Evolutionary conservation across 768 basidiomycete species (phyloP), one percentile per base, ranked within the genome.

Genomic region (Agaricus subrufescens): DNA sequence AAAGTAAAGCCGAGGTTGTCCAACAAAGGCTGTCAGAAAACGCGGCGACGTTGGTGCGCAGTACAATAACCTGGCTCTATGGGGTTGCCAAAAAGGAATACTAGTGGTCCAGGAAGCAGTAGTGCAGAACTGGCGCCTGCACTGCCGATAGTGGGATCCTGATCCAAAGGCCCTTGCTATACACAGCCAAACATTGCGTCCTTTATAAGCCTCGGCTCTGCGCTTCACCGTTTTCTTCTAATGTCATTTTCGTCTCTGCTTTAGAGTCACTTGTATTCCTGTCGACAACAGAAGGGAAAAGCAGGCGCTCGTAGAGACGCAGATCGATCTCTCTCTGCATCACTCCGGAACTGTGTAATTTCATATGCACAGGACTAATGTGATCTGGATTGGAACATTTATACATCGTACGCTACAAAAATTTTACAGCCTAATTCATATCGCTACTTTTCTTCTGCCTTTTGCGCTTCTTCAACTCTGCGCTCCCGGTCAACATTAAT

Each of bases 231-330:
- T 63, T 73, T 72, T 74, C 46, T 53, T 54, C 29, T 14, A 25
- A 53, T 53, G 52, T 53, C 73, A 72, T 65, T 58, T 23, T 67
- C 67, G 75, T 85, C 81, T 71, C 77, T 65, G 78, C 83, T 62
- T 77, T 85, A 86, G 85, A 86, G 85, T 86, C 85, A 84, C 85
- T 76, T 86, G 79, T 71, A 67, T 47, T 78, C 75, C 76, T 63
- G 59, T 65, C 58, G 66, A 65, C 58, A 61, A 63, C 60, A 62
- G 61, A 68, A 79, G 73, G 73, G 75, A 73, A 64, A 60, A 69
- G 66, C 77, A 85, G 80, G 84, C 83, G 84, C 84, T 86, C 84
- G 84, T 69, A 81, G 80, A 71, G 81, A 86, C 75, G 74, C 67
- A 86, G 83, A 86, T 61, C 38, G 71, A 62, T 62, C 59, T 60